These are phyloP conservation scores for Entrophospora sp. DNA, from an alignment of 192 early-diverging fungal species.

Conservation along the genomic window DNA sequence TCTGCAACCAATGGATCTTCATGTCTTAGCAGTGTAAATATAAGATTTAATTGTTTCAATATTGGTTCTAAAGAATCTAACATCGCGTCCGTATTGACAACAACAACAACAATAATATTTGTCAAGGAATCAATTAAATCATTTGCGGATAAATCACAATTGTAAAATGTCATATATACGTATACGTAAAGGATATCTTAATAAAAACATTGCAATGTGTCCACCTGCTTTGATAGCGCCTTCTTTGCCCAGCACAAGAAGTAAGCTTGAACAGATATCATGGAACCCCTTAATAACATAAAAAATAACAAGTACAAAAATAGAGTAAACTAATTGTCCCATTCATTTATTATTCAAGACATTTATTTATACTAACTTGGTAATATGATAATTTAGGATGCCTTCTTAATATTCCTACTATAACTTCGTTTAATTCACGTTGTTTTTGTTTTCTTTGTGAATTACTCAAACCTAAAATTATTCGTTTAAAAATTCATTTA, in stretches of 20 bases:
- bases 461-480: conserved; percentile 18
- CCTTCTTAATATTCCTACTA: conserved; percentile 37
- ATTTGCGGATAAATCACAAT: no score
- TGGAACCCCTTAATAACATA: conserved; percentile 58
- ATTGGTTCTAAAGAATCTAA: conserved; percentile 39
- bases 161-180: no score
- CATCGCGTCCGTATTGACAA: conserved; percentile 51
- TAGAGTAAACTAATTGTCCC: no score
- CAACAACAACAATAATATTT: no score
- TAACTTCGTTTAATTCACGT: conserved; percentile 36
- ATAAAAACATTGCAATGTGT: conserved; percentile 39
- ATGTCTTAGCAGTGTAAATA: conserved; percentile 29
- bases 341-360: no score
- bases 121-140: no score
- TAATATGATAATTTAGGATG: conserved; percentile 44
- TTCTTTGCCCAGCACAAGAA: conserved; percentile 34
- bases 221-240: conserved; percentile 32
- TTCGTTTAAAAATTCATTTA: background rate
- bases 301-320: no score
- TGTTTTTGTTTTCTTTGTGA: conserved; percentile 34
- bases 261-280: conserved; percentile 41
- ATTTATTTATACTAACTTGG: no score
- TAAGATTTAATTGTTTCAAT: conserved; percentile 32
- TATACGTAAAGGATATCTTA: conserved; percentile 43
- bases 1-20: conserved; percentile 37